Evolutionary conservation across 2,329 filamentous ascomycete species (phyloP), one percentile per base, ranked within the genome.

Genomic region (Penicillium capsulatum): DNA sequence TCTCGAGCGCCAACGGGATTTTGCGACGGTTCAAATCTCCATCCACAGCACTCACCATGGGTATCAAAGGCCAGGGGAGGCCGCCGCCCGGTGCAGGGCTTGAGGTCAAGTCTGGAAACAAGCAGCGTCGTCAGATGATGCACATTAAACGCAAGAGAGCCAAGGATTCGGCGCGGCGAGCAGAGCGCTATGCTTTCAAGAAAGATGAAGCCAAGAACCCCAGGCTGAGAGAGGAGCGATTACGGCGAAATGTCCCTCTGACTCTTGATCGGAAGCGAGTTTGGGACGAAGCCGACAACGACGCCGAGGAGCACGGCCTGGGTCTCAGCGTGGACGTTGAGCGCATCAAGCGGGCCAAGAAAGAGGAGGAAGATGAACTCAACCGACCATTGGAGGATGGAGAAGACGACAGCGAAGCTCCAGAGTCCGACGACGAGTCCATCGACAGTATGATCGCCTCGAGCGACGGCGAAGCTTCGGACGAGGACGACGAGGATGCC

Each of bases 231-330:
- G 80, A 79, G 45, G 78, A 84, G 50, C 79, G 92, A 54, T 72
- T 91, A 45, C 81, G 80, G 44, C 80, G 77, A 51, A 95, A 95
- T 68, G 76, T 89, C 30, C 85, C 92, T 0, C 65, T 79, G 38
- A 94, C 88, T 0, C 76, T 95, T 42, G 90, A 96, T 55, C 79
- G 81, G 55, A 95, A 95, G 72, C 80, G 92, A 62, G 81, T 87
- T 20, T 97, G 88, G 87, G 90, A 96, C 56, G 82, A 90, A 36
- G 77, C 79, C 34, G 81, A 81, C 33, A 67, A 67, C 36, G 71
- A 72, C 43, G 64, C 64, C 11, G 69, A 71, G 27, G 67, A 71
- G 38, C 57, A 54, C 33, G 61, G 67, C 16, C 54, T 74, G 31
- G 72, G 70, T 24, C 36, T 69, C 46, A 71, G 64, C 36, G 67